Base-by-base conservation (phyloP, 2,329 filamentous ascomycete genomes). In the Pseudogymnoascus sp. region DNA sequence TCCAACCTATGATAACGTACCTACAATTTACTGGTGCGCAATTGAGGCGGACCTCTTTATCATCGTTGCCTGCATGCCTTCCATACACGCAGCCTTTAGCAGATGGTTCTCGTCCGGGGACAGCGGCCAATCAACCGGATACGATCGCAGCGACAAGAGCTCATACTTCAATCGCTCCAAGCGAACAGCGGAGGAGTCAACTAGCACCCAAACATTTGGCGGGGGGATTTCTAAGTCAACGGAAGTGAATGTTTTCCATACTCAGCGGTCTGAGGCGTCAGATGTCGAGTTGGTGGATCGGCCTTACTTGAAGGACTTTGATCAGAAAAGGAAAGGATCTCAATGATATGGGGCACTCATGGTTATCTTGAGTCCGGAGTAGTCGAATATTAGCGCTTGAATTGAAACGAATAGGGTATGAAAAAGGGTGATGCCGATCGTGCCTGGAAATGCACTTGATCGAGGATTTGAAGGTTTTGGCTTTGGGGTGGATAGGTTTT, bases 211-310 rank as follows among this genome's bases (percentile, higher is more conserved):
- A 35, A 31, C 27, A 8, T 63, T 51, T 39, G 38, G 61, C 7
- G 17, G 61, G 3, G 17, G 55, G n/a, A 61, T 63, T 59, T 60
- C 35, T 15, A 63, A 63, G 36, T 63, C 61, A 4, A 63, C 55
- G 17, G 61, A 63, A 48, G 61, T 63, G 15, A 41, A 63, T 7
- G 38, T 63, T 41, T 63, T 61, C 33, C 21, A 25, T 51, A 62
- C 61, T 41, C 5, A 51, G 59, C 61, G 61, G 33, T 9, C 51
- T 48, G 61, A 63, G 61, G 36, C 33, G 55, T 63, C 61, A 21
- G 61, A 63, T 15, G 58, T 63, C 10, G 61, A 63, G 61, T 60
- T 61, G 27, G 36, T 63, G 55, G 61, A 63, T 58, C 58, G 36
- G 31, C 4, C 58, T 41, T 60, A 60, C 58, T 8, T 59, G 25